These are phyloP conservation scores for Shiraia bambusicola DNA, from an alignment of 2,329 filamentous ascomycete genomes.

Conservation along the genomic window DNA sequence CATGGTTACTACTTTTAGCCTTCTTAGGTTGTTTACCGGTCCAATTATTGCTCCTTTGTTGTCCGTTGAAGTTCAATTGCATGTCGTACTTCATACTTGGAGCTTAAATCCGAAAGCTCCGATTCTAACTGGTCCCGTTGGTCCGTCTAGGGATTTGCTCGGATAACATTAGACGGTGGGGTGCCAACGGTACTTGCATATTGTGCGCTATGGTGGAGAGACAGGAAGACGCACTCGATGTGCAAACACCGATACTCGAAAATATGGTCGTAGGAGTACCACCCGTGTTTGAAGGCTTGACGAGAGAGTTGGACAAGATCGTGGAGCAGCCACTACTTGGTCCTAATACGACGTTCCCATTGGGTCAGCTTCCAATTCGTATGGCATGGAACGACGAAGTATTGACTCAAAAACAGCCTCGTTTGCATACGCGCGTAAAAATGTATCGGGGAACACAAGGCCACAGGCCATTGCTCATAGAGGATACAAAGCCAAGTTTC, in stretches of 20 bases:
- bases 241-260: conserved; percentile 38
- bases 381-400: not conserved
- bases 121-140: conserved; percentile 9
- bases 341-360: conserved; percentile 33
- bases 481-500: conserved; percentile 73
- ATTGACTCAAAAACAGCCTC: conserved; percentile 23
- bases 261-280: conserved; percentile 42
- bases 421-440: conserved; percentile 39
- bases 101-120: conserved; percentile 15
- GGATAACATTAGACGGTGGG: conserved; percentile 11
- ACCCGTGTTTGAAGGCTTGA: conserved; percentile 40
- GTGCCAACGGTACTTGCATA: conserved; percentile 3
- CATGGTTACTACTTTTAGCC: not conserved
- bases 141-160: conserved; percentile 6
- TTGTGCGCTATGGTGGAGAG: conserved; percentile 11
- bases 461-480: conserved; percentile 78
- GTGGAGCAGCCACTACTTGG: conserved; percentile 38
- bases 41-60: not conserved
- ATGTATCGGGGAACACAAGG: conserved; percentile 44
- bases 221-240: conserved; percentile 23
- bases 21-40: not conserved
- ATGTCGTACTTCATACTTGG: conserved; percentile 1
- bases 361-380: conserved; percentile 14
- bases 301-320: conserved; percentile 37
- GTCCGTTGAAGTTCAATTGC: conserved; percentile 1